phyloP scores from a whole-genome alignment of 495 filamentous ascomycete species.

The Daldinia caldariorum region DNA sequence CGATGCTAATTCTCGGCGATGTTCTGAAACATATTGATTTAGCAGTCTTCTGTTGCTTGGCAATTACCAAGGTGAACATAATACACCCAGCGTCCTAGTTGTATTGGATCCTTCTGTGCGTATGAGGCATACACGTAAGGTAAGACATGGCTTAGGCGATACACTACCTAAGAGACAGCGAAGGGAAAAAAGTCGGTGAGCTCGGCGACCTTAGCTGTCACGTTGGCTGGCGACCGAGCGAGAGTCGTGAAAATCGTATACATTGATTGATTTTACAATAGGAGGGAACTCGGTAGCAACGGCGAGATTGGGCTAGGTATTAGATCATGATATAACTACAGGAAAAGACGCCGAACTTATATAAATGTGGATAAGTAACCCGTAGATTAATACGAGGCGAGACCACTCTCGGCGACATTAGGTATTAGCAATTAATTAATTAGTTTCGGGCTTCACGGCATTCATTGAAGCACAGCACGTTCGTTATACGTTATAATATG shows the following conservation, averaged over 20 bases:
- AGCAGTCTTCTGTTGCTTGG: neutral
- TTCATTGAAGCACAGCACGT: neutral
- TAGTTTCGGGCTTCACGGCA: neutral
- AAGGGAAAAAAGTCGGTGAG: conserved; percentile 20
- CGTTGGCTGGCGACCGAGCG: no score
- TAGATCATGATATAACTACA: neutral
- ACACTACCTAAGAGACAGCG: neutral
- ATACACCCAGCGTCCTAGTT: neutral
- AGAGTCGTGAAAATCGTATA: neutral
- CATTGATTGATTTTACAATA: no score
- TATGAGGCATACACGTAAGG: conserved; percentile 14
- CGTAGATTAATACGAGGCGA: neutral
- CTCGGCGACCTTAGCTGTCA: conserved; percentile 14
- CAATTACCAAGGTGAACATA: neutral
- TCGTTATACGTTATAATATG: no score
- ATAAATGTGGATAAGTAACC: neutral
- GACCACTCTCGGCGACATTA: neutral
- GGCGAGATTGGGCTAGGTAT: neutral
- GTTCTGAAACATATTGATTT: neutral
- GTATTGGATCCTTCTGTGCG: neutral
- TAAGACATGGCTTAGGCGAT: conserved; percentile 19
- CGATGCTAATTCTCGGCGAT: conserved; percentile 8
- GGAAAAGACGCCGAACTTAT: neutral
- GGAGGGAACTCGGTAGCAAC: neutral
- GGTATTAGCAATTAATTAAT: neutral